Evolutionary conservation across 129 eudicot genomes (phyloP).

Genomic region (carrot (Daucus carota)): DH1_v3.0 NC_030386.2:36072501-36073000

Average conservation of each 20-base stretch:
- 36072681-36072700: not conserved
- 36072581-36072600: slow-evolving; percentile 10
- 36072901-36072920: slow-evolving; percentile 23
- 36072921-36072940: slow-evolving; percentile 56
- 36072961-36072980: slow-evolving; percentile 22
- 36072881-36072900: slow-evolving; percentile 27
- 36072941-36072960: slow-evolving; percentile 51
- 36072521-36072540: too few relatives aligned
- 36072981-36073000: slow-evolving; percentile 8
- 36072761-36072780: slow-evolving; percentile 32
- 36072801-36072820: slow-evolving; percentile 22
- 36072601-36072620: not conserved
- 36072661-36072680: too few relatives aligned
- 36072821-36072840: slow-evolving; percentile 49
- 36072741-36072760: slow-evolving; percentile 21
- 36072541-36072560: not conserved
- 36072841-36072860: slow-evolving; percentile 43
- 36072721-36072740: slow-evolving; percentile 28
- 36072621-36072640: not conserved
- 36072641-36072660: too few relatives aligned
- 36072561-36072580: not conserved
- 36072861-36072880: slow-evolving; percentile 42
- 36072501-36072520: too few relatives aligned
- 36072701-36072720: slow-evolving; percentile 15
- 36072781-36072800: slow-evolving; percentile 50